These are phyloP conservation scores for Penicillium sp. DNA, from an alignment of 2,329 filamentous ascomycete species.

Conservation along the genomic window DNA sequence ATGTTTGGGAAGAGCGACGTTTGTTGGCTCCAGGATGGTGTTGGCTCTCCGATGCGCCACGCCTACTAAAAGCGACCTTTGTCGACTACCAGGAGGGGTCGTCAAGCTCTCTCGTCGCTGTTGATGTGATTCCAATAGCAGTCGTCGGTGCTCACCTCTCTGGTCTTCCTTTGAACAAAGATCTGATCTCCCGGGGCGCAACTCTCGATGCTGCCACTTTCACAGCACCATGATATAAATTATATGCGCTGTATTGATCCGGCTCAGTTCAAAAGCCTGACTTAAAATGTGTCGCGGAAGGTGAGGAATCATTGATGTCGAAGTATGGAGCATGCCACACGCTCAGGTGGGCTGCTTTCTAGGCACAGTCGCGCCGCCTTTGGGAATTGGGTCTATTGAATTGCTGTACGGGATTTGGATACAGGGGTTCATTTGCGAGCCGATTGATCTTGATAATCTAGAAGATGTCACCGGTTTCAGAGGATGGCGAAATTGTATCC, in stretches of 20 bases:
- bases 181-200: slow-evolving; percentile 13
- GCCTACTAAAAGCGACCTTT: background rate
- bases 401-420: slow-evolving; percentile 10
- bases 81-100: background rate
- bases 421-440: slow-evolving; percentile 15
- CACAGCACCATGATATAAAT: slow-evolving; percentile 9
- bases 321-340: slow-evolving; percentile 11
- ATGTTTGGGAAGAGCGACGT: slow-evolving; percentile 9
- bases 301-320: slow-evolving; percentile 15
- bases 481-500: slow-evolving; percentile 12
- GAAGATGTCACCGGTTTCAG: slow-evolving; percentile 9
- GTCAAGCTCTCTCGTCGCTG: background rate
- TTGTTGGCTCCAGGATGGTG: background rate
- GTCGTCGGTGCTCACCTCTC: slow-evolving; percentile 17
- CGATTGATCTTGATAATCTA: slow-evolving; percentile 7
- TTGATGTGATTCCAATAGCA: slow-evolving; percentile 2
- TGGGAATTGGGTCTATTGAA: slow-evolving; percentile 14
- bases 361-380: slow-evolving; percentile 6
- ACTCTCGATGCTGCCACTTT: slow-evolving; percentile 5
- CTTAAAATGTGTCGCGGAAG: slow-evolving; percentile 4
- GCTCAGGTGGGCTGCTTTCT: slow-evolving; percentile 11
- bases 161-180: slow-evolving; percentile 13
- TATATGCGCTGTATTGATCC: slow-evolving; percentile 7
- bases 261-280: slow-evolving; percentile 8
- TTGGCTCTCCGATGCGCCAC: background rate